Percentiles rank a stretch among this genome's conserved stretches.
These are phyloP conservation scores for Turnera subulata DNA, from an alignment of 345 rosid species.

Conservation along the genomic window DNA sequence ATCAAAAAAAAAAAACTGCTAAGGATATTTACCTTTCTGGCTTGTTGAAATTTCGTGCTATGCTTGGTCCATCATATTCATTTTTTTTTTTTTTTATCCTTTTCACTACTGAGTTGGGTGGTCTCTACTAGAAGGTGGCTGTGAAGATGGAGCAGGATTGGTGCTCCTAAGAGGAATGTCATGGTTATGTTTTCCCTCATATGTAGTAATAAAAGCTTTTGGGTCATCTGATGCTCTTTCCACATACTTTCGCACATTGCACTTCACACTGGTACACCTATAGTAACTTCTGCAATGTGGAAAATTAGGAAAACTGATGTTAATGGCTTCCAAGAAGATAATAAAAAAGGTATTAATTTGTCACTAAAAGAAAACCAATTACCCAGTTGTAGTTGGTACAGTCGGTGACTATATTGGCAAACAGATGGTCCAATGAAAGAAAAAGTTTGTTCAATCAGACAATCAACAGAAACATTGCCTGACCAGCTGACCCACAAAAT, in stretches of 20 bases:
- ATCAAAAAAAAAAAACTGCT: no score
- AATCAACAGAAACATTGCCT: no score
- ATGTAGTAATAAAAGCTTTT: constrained; percentile 78
- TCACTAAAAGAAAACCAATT: not conserved
- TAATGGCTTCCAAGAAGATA: not conserved
- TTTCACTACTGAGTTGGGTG: not conserved
- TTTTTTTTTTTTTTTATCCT: not conserved
- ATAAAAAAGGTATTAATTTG: not conserved
- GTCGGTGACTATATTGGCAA: no score
- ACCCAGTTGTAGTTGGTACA: no score
- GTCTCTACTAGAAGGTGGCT: constrained; percentile 26
- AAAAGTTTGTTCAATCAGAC: no score
- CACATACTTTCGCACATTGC: constrained; percentile 87
- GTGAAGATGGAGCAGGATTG: constrained; percentile 20
- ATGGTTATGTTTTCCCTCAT: constrained; percentile 92
- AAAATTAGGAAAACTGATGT: constrained; percentile 4
- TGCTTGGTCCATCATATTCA: no score
- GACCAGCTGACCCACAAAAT: no score
- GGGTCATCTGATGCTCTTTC: constrained; percentile 94
- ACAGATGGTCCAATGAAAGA: no score
- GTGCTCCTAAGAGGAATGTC: constrained; percentile 54
- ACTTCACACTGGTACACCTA: constrained; percentile 72
- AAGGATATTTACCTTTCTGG: no score
- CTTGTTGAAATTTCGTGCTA: no score
- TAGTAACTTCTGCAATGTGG: constrained; percentile 85